Evolutionary conservation across 495 filamentous ascomycete genomes (phyloP).

Genomic region (Hyphodiscus hymeniophilus): DNA sequence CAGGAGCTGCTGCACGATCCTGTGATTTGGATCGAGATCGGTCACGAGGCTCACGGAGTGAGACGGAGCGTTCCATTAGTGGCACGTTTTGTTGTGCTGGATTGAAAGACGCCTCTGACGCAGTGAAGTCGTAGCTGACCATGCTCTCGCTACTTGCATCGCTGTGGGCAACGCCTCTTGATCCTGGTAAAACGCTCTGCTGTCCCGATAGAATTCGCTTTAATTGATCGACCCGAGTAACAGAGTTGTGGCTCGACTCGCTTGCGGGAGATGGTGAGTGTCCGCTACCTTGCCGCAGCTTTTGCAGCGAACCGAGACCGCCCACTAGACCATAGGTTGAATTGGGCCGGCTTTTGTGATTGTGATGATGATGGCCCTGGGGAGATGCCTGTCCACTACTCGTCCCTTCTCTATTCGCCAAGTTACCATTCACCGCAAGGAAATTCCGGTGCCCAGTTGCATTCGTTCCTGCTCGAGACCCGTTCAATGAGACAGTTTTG

Average conservation of each 20-base stretch:
- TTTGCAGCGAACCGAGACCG: slow-evolving; percentile 18
- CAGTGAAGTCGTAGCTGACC: slow-evolving; percentile 45
- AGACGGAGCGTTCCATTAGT: slow-evolving; percentile 17
- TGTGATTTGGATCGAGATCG: slow-evolving; percentile 27
- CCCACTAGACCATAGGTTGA: slow-evolving; percentile 24
- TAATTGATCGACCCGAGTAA: slow-evolving; percentile 82
- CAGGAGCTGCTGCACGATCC: slow-evolving; percentile 21
- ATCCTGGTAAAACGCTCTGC: slow-evolving; percentile 22
- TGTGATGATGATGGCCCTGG: slow-evolving; percentile 1
- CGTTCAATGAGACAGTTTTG: slow-evolving; percentile 61
- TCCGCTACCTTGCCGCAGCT: slow-evolving; percentile 29
- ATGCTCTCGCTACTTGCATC: slow-evolving; percentile 49
- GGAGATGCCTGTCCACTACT: slow-evolving; percentile 8
- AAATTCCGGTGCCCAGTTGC: slow-evolving; percentile 37
- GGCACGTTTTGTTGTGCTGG: slow-evolving; percentile 20
- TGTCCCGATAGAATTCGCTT: slow-evolving; percentile 60
- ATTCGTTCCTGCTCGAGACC: slow-evolving; percentile 57
- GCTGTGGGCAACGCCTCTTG: slow-evolving; percentile 24
- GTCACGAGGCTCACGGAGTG: slow-evolving; percentile 9
- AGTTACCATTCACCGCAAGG: slow-evolving; percentile 46
- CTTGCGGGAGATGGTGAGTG: slow-evolving; percentile 44
- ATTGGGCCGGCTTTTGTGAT: slow-evolving; percentile 10
- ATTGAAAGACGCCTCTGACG: slow-evolving; percentile 44
- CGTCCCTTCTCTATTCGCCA: slow-evolving; percentile 17
- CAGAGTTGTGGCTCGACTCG: slow-evolving; percentile 52